Evolutionary conservation across 257 asterid species (phyloP), one percentile per base, ranked within the genome.

Genomic region (Lavandula angustifolia): DNA sequence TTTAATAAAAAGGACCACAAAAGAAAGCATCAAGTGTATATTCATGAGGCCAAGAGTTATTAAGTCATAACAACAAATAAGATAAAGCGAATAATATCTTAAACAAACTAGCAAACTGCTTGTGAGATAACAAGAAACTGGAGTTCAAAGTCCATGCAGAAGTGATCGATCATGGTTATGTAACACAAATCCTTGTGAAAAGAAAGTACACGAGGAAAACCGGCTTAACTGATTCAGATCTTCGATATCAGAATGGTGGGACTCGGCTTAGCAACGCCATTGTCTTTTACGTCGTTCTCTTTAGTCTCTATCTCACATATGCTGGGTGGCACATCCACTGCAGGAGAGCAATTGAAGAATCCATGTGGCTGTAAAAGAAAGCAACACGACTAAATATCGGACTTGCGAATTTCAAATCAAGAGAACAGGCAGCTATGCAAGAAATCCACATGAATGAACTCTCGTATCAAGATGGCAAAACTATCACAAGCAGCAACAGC

Each of bases 301-400:
- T 89, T 88, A 16, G 74, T 74, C 14, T 92, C 95, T 44, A 60
- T 54, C 73, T 92, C 95, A 35, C 87, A 86, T 37, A 82, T 71
- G 69, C 60, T 82, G 12, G 95, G 96, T 2, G 96, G 96, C 34
- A 92, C 95, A 55, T 92, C 98, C 44, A 92, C 85, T 2, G 98
- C 95, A 5, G 98, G 95, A 18, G 98, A 92, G 76, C 98, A 86
- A 72, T 92, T 89, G 81, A 92, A 92, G 90, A 92, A 92, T 31
- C 98, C 98, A n/a, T 88, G 95, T 0, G 98, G 98, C 98, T 88
- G 92, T 88, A 79, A 10, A 35, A 54, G 42, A 17, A 60, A 62
- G 10, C 14, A 54, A 53, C 37, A 16, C 17, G 22, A 8, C 6
- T 13, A 42, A 22, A 11, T 33, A 50, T 43, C 42, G 1, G 7